phyloP scores from a whole-genome alignment of 2,329 filamentous ascomycete species.

The Talaromyces sp. region DNA sequence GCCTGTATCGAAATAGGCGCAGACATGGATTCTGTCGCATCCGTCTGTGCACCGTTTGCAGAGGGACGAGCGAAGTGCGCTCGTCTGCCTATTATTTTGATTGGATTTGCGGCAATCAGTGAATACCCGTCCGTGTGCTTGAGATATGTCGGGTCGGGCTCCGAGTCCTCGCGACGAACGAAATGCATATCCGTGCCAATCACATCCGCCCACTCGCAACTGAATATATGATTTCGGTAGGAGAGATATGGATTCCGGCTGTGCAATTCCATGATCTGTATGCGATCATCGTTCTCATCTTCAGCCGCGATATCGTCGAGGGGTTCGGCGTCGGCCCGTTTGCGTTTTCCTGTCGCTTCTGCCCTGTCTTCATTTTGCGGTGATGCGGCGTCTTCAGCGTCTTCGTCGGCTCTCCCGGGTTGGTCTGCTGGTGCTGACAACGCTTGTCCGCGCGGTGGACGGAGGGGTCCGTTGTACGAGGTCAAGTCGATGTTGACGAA shows the following conservation, averaged over 20 bases:
- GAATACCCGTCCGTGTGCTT: constrained; percentile 54
- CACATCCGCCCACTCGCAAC: constrained; percentile 75
- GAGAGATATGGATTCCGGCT: constrained; percentile 71
- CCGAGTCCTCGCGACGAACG: constrained; percentile 46
- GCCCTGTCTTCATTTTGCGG: constrained; percentile 30
- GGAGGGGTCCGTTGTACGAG: constrained; percentile 39
- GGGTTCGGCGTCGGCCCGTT: not conserved
- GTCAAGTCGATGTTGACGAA: constrained; percentile 60
- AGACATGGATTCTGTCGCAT: not conserved
- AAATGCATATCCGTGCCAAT: constrained; percentile 83
- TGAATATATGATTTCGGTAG: constrained; percentile 74
- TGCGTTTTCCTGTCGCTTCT: constrained; percentile 6
- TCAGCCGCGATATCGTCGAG: not conserved
- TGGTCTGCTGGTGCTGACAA: constrained; percentile 17
- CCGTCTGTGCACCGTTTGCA: not conserved
- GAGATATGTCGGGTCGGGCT: constrained; percentile 48
- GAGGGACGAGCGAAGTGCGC: constrained; percentile 53
- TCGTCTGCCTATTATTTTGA: constrained; percentile 66
- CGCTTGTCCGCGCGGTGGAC: constrained; percentile 30
- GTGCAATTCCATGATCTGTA: constrained; percentile 84
- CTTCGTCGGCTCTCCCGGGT: not conserved
- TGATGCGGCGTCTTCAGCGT: constrained; percentile 16
- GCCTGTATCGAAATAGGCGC: not conserved
- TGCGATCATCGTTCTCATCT: constrained; percentile 33
- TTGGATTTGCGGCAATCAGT: constrained; percentile 66